Evolutionary conservation across 768 basidiomycete genomes (phyloP).

Genomic region (Mrakia frigida): DNA sequence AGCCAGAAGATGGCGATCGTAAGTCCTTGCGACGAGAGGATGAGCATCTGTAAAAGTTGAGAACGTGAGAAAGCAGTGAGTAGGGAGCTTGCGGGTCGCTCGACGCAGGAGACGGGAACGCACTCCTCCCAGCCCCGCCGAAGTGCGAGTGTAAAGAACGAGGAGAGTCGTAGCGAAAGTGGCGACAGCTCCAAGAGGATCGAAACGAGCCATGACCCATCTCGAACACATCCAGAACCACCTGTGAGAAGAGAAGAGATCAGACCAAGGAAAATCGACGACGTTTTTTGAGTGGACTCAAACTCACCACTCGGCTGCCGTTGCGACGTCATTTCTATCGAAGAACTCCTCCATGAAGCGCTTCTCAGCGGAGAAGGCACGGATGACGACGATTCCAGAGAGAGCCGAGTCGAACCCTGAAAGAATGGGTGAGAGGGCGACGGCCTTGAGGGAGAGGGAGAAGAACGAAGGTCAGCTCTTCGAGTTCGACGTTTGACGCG

Average conservation of each 20-base stretch:
- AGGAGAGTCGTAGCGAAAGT: constrained; percentile 72
- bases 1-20: constrained; percentile 46
- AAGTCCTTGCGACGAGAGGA: constrained; percentile 66
- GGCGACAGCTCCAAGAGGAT: constrained; percentile 66
- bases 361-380: constrained; percentile 79
- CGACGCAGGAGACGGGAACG: neutral
- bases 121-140: constrained; percentile 41
- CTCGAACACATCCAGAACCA: constrained; percentile 84
- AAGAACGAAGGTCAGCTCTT: too few relatives aligned
- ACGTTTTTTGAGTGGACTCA: neutral
- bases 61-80: neutral
- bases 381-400: constrained; percentile 85
- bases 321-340: constrained; percentile 48
- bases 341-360: constrained; percentile 72
- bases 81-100: too few relatives aligned
- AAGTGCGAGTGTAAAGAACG: constrained; percentile 56
- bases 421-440: constrained; percentile 74
- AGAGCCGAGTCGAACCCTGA: constrained; percentile 57
- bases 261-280: neutral
- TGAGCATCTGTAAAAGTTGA: constrained; percentile 51
- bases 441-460: constrained; percentile 74
- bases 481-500: too few relatives aligned
- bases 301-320: constrained; percentile 43
- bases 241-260: neutral
- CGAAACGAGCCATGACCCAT: constrained; percentile 79